A percentile compares a stretch with the other conserved stretches of the same genome.
Evolutionary conservation across 371 early-diverging fungal species (phyloP).

Genomic region (Apophysomyces trapeziformis): DNA sequence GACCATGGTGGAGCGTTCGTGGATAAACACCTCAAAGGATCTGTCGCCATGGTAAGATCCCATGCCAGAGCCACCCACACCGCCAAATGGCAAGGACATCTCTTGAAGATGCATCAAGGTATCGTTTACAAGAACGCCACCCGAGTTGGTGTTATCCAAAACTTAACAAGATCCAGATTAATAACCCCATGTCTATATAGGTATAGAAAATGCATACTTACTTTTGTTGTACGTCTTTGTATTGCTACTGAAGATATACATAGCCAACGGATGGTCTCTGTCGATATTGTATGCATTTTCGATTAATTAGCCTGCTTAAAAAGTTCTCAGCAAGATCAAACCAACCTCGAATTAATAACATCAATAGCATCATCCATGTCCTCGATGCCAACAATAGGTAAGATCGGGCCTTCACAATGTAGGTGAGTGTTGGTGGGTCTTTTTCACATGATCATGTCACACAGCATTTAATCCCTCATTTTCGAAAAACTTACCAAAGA

Average conservation of each 20-base stretch:
- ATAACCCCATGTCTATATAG: neutral
- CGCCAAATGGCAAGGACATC: conserved; percentile 81
- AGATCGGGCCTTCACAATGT: conserved; percentile 60
- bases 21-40: conserved; percentile 79
- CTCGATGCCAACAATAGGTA: conserved; percentile 73
- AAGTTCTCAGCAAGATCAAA: too few species aligned
- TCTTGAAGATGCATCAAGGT: conserved; percentile 61
- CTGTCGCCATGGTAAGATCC: conserved; percentile 82
- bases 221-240: conserved; percentile 36
- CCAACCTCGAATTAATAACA: conserved; percentile 37
- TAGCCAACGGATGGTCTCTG: conserved; percentile 70
- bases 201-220: conserved; percentile 21
- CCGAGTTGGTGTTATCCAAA: conserved; percentile 63
- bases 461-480: neutral
- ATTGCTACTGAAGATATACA: conserved; percentile 64
- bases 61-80: conserved; percentile 82
- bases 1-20: conserved; percentile 62
- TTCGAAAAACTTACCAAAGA: conserved; percentile 54
- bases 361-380: conserved; percentile 77
- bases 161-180: conserved; percentile 21
- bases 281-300: neutral
- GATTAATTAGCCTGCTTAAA: neutral
- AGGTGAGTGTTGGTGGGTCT: neutral
- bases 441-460: neutral
- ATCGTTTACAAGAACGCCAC: conserved; percentile 76